Conservation (phyloP, 371 early-diverging fungal genomes). For the Apophysomyces ossiformis region DNA sequence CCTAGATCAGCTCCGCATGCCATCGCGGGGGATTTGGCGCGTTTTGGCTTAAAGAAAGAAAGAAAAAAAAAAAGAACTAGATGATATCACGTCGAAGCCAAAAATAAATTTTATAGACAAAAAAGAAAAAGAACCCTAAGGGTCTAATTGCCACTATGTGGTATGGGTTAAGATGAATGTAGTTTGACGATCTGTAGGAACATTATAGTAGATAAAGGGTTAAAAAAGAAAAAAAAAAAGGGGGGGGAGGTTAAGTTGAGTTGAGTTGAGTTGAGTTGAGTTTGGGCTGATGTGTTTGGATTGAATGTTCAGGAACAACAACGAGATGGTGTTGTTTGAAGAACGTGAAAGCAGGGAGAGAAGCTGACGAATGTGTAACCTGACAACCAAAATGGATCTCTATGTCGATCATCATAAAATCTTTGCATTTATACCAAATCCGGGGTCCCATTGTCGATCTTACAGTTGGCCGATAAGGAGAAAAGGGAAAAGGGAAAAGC, state of each 20-base stretch:
- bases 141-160: constrained; percentile 2
- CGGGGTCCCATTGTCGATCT: constrained; percentile 1
- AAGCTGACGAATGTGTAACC: constrained; percentile 1
- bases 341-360: constrained; percentile 1
- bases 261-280: too few relatives aligned
- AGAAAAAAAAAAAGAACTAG: background rate
- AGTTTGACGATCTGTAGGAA: background rate
- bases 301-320: background rate
- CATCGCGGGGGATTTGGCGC: background rate
- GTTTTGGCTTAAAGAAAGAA: background rate
- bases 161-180: background rate
- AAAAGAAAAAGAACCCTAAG: constrained; percentile 4
- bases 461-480: constrained; percentile 2
- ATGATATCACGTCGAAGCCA: background rate
- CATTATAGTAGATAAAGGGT: background rate
- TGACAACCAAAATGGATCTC: background rate
- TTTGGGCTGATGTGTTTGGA: background rate
- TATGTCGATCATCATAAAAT: background rate
- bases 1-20: background rate
- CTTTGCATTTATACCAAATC: constrained; percentile 4
- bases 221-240: background rate
- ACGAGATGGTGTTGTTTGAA: constrained; percentile 6
- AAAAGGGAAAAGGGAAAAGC: background rate
- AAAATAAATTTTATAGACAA: background rate
- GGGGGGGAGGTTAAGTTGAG: background rate